Base-by-base conservation (phyloP, 23 red algal species). In the Gracilaria domingensis region DNA sequence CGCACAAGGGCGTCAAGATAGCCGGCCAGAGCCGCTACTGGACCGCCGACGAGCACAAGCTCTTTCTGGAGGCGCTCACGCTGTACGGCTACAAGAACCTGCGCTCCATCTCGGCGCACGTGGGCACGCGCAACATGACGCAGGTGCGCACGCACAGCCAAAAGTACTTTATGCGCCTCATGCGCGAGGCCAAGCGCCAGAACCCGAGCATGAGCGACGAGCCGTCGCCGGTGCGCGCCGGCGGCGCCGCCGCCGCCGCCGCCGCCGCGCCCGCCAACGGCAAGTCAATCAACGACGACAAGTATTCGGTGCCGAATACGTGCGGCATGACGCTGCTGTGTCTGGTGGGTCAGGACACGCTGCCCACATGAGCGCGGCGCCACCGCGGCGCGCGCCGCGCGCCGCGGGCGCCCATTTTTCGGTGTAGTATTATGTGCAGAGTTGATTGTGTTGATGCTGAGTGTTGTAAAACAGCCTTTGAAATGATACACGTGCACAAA, bases 91-190 rank as follows among this genome's bases (percentile, higher is more conserved):
- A 95, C 78, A 94, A 91, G 82, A 88, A 98, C 83, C 76, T 98
- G 61, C 88, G 92, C 80, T 86, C 93, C 32, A 98, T 98, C 53
- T 79, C 83, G 48, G 91, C 88, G 53, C 72, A 93, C 59, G 96
- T 98, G 24, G 88, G 93, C 6, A 98, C 96, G 30, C 58, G 96
- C 7, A 95, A 95, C 78, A 82, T 89, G 92, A 95, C 93, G 35
- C 96, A 98, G 88, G 93, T 95, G 25, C 88, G 86, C 59, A 98
- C 96, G n/a, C 96, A 98, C 72, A 71, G 76, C 14, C 96, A 98
- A 66, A 98, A 98, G 60, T 98, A 84, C 29, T 95, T 92, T 35
- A 98, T 98, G 96, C 89, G 93, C 1, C 77, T 98, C 75, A 83
- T 93, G 39, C 67, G 93, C 20, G 92, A 98, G 72, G 96, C 96